A percentile compares a stretch with the other conserved stretches of the same genome.
phyloP scores from a whole-genome alignment of 345 rosid species.

The Citrus glauca region DNA sequence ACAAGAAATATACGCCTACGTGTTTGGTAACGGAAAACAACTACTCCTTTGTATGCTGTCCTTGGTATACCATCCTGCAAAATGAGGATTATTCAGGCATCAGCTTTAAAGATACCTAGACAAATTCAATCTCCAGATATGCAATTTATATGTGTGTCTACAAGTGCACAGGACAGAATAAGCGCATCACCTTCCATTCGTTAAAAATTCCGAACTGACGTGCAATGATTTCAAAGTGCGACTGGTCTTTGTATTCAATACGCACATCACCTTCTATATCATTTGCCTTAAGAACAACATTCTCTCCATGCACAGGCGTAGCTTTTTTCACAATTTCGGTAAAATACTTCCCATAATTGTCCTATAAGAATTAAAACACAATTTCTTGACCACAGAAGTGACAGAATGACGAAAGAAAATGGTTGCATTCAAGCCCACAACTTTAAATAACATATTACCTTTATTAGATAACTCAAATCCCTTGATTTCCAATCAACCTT shows the following conservation, averaged over 20 bases:
- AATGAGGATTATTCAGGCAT: background rate
- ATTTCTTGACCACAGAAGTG: background rate
- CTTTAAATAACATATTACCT: slow-evolving; percentile 43
- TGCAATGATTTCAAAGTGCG: slow-evolving; percentile 74
- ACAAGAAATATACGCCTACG: slow-evolving; percentile 69
- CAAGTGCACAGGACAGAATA: background rate
- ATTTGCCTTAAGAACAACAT: slow-evolving; percentile 62
- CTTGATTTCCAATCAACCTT: slow-evolving; percentile 89
- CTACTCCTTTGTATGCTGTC: slow-evolving; percentile 89
- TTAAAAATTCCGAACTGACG: slow-evolving; percentile 84
- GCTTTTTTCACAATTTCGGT: slow-evolving; percentile 67
- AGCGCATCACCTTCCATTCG: slow-evolving; percentile 84
- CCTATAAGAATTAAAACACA: slow-evolving; percentile 42
- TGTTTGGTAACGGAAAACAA: slow-evolving; percentile 67
- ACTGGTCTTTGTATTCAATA: slow-evolving; percentile 63
- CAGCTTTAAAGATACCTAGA: background rate
- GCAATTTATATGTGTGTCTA: background rate
- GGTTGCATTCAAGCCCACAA: slow-evolving; percentile 1
- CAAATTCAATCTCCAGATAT: background rate
- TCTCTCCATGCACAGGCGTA: slow-evolving; percentile 56
- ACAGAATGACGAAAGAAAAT: background rate
- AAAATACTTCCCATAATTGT: slow-evolving; percentile 57
- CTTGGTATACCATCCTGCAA: slow-evolving; percentile 93
- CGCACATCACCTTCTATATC: slow-evolving; percentile 70
- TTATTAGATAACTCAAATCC: slow-evolving; percentile 82